phyloP scores from a whole-genome alignment of 2,329 filamentous ascomycete genomes.

The Trichophyton rubrum region DNA sequence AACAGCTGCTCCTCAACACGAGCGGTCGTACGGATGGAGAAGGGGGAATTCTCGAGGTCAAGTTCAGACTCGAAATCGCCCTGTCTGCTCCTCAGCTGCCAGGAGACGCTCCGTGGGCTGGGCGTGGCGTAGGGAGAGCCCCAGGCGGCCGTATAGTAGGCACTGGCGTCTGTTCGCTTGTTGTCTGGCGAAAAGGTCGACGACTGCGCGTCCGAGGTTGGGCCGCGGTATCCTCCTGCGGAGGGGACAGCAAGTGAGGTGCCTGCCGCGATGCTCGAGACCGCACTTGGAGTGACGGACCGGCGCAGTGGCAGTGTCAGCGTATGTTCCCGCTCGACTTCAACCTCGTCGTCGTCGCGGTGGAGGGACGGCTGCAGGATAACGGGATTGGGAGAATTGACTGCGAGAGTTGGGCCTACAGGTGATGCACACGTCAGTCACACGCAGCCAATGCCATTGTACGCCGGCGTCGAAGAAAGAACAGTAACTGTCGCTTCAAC shows the following conservation, averaged over 20 bases:
- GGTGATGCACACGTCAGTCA: conserved; percentile 8
- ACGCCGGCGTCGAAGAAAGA: background rate
- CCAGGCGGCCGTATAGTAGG: conserved; percentile 69
- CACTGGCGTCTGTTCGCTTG: conserved; percentile 35
- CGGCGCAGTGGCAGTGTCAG: conserved; percentile 23
- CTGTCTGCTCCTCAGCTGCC: conserved; percentile 32
- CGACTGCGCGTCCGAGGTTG: conserved; percentile 24
- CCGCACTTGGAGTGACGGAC: conserved; percentile 26
- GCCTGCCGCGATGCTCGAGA: conserved; percentile 21
- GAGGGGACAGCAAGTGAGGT: conserved; percentile 18
- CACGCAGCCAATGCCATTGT: background rate
- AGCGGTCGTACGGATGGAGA: conserved; percentile 19
- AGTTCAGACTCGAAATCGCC: conserved; percentile 28
- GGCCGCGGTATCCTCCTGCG: conserved; percentile 14
- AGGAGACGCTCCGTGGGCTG: conserved; percentile 34
- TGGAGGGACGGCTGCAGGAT: conserved; percentile 20
- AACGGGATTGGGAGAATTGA: conserved; percentile 27
- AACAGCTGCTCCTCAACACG: background rate
- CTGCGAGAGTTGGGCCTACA: conserved; percentile 27
- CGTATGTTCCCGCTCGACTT: conserved; percentile 9
- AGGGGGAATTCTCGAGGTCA: conserved; percentile 24
- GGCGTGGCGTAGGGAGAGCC: conserved; percentile 73
- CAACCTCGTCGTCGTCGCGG: conserved; percentile 18
- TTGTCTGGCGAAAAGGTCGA: conserved; percentile 30
- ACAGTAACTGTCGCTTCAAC: background rate